A percentile compares a stretch with the other conserved stretches of the same genome.
Conservation (phyloP, 192 early-diverging fungal species). For the Coemansia sp. region DNA sequence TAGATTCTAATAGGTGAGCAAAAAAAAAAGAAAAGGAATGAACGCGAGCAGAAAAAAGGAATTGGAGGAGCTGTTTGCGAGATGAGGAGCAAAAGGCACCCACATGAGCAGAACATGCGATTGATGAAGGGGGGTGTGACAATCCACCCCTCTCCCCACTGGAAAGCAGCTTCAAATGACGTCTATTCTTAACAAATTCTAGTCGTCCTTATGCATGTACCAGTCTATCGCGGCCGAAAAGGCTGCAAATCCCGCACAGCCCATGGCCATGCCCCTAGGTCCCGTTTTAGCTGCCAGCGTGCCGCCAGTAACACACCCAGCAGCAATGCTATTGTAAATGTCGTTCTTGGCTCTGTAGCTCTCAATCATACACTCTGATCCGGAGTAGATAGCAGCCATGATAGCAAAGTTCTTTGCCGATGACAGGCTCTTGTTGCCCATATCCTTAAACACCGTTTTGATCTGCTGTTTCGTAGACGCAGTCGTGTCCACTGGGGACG, state of each 20-base stretch:
- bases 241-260: conserved; percentile 91
- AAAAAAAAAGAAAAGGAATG: not conserved
- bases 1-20: not conserved
- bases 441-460: conserved; percentile 80
- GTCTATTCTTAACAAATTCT: not conserved
- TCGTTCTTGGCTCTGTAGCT: conserved; percentile 96
- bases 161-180: not conserved
- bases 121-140: not conserved
- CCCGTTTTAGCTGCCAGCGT: conserved; percentile 73
- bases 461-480: conserved; percentile 81
- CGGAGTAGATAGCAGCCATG: conserved; percentile 88
- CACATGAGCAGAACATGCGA: not conserved
- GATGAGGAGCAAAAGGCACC: not conserved
- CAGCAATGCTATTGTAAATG: conserved; percentile 81
- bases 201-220: conserved; percentile 69
- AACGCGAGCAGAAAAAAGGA: conserved; percentile 2
- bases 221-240: conserved; percentile 92
- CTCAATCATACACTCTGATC: conserved; percentile 94
- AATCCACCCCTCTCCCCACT: not conserved
- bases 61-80: not conserved
- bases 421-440: conserved; percentile 75
- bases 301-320: conserved; percentile 93
- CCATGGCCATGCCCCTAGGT: conserved; percentile 69
- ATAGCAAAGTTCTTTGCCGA: conserved; percentile 93
- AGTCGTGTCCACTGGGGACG: conserved; percentile 66